phyloP scores from a whole-genome alignment of 805 yeast genomes.

The Torulaspora quercuum region DNA sequence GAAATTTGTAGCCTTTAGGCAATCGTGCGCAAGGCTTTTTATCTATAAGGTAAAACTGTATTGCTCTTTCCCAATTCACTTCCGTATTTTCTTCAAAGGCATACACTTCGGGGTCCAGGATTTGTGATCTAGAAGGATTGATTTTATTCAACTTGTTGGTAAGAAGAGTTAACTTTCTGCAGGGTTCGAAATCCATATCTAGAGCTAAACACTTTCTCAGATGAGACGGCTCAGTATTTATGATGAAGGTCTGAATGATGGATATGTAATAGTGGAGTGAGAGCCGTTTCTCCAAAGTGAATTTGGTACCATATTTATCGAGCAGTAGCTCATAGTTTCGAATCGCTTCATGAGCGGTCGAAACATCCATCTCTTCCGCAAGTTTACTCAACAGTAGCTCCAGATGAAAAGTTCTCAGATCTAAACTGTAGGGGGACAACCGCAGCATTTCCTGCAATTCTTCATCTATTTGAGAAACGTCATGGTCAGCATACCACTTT shows the following conservation, averaged over 20 bases:
- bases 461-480: constrained; percentile 27
- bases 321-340: constrained; percentile 25
- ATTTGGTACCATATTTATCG: constrained; percentile 28
- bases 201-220: constrained; percentile 68
- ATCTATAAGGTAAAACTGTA: constrained; percentile 43
- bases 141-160: constrained; percentile 42
- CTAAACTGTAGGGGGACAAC: constrained; percentile 45
- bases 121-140: constrained; percentile 39
- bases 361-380: constrained; percentile 29
- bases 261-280: constrained; percentile 33
- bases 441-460: constrained; percentile 37
- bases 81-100: constrained; percentile 34
- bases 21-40: constrained; percentile 39
- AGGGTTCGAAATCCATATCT: constrained; percentile 66
- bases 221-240: constrained; percentile 49
- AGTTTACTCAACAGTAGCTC: constrained; percentile 23
- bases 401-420: constrained; percentile 30
- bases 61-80: constrained; percentile 35
- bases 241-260: constrained; percentile 47
- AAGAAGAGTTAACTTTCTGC: constrained; percentile 56
- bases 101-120: constrained; percentile 45
- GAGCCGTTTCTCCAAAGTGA: constrained; percentile 30
- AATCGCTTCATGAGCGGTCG: constrained; percentile 25
- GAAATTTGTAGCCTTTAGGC: constrained; percentile 9
- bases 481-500: constrained; percentile 11